These are phyloP conservation scores for Fusarium sp. DNA, from an alignment of 2,329 filamentous ascomycete genomes.

Conservation along the genomic window DNA sequence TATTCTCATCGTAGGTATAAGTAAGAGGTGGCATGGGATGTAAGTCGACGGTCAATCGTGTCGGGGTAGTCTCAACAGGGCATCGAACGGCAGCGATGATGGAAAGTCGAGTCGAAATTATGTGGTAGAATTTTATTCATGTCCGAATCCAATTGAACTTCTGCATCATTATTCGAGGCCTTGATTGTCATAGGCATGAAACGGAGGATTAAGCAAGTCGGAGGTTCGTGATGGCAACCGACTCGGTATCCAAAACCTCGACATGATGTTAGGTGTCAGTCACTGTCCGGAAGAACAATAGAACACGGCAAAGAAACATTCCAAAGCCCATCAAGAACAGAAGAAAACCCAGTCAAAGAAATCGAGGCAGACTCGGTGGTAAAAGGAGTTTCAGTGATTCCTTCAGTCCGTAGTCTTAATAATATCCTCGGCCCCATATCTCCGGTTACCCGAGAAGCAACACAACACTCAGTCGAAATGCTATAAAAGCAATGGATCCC, in stretches of 20 bases:
- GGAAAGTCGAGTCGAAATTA: no score
- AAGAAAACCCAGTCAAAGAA: not conserved
- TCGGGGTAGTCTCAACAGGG: not conserved
- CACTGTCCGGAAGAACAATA: not conserved
- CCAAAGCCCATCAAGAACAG: not conserved
- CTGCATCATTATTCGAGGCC: not conserved
- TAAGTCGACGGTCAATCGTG: not conserved
- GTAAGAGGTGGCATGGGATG: not conserved
- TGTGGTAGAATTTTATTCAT: not conserved
- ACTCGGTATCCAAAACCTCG: no score
- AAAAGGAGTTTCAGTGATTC: not conserved
- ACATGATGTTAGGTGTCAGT: no score
- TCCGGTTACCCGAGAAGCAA: conserved; percentile 3
- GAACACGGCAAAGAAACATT: not conserved
- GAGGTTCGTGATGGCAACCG: not conserved
- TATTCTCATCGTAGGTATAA: not conserved
- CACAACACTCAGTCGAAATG: not conserved
- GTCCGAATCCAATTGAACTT: not conserved
- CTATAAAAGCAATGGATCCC: not conserved
- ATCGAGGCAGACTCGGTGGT: not conserved
- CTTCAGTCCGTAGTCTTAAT: not conserved
- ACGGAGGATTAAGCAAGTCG: not conserved
- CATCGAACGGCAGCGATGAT: not conserved
- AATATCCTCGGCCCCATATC: conserved; percentile 13
- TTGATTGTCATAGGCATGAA: not conserved